Conservation (phyloP, 2,329 filamentous ascomycete genomes). For the Fonsecaea monophora region DNA sequence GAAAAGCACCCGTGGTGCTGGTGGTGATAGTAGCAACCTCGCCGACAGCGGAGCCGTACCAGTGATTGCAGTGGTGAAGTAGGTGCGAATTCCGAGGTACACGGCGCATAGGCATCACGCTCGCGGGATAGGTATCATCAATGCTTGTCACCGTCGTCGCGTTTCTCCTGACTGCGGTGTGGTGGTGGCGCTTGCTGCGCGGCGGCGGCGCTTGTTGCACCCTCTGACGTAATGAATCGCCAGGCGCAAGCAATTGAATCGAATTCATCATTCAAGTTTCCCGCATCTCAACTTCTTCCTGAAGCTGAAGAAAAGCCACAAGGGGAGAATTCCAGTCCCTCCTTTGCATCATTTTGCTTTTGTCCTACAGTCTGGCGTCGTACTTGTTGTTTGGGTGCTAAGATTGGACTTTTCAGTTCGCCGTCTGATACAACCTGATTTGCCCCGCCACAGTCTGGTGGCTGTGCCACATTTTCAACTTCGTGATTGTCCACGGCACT, state of each 20-base stretch:
- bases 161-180: not conserved
- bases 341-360: not conserved
- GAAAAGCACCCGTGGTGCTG: no score
- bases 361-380: not conserved
- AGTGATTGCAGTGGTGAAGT: not conserved
- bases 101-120: no score
- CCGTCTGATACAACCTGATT: not conserved
- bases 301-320: not conserved
- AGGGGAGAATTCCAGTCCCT: not conserved
- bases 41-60: not conserved
- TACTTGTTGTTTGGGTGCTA: not conserved
- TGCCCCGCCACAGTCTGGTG: slow-evolving; percentile 25
- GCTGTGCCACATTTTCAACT: slow-evolving; percentile 21
- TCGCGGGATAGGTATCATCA: not conserved
- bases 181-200: not conserved
- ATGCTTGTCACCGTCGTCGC: not conserved
- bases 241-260: not conserved
- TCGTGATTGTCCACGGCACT: not conserved
- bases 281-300: not conserved
- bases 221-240: not conserved
- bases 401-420: not conserved
- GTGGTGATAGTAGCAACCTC: not conserved
- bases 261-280: not conserved
- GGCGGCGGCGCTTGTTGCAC: not conserved
- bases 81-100: no score